Evolutionary conservation across 495 filamentous ascomycete genomes (phyloP), one percentile per base, ranked within the genome.

Genomic region (Darksidea phi): DNA sequence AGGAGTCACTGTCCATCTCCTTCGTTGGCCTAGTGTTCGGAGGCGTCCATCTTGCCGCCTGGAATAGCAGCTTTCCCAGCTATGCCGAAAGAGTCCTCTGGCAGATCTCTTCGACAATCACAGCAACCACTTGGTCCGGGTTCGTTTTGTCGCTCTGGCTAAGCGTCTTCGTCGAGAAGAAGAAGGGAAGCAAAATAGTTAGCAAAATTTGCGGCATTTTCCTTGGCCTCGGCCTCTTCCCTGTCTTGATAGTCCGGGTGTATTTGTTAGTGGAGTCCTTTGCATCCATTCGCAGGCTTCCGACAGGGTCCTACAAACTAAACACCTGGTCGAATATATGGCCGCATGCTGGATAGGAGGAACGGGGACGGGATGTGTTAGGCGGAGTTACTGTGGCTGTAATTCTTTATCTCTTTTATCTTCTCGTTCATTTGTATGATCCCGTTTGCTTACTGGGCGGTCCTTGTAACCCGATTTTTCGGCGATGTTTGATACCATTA

Each of bases 31-130:
- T 55, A 24, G 38, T 41, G 2, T 55, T 5, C 17, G 52, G 52
- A 55, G 28, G 52, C 34, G 28, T 55, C 18, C 52, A 55, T 55
- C 34, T 55, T 6, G 52, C 52, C 5, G 52, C 52, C 28, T 55
- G 52, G 48, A 50, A 50, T 23, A 24, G 18, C 23, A 50, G 48
- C 48, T 50, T 50, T 17, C 48, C 48, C n/a, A 50, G 6, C 48
- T 28, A 21, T 50, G 48, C 48, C 48, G 48, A 50, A 23, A 21
- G 48, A 17, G 23, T 50, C 21, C 48, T 50, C 48, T 50, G 48
- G 48, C 48, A 50, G 23, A 50, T 50, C 15, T 50, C 48, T 8
- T 50, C 48, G 18, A 28, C 24, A 10, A 50, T 50, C 23, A 50
- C 48, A 24, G 48, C 48, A 50, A 28, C 23, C n/a, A 50, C 48